Conservation (phyloP, 495 filamentous ascomycete species). For the Apodospora peruviana region DNA sequence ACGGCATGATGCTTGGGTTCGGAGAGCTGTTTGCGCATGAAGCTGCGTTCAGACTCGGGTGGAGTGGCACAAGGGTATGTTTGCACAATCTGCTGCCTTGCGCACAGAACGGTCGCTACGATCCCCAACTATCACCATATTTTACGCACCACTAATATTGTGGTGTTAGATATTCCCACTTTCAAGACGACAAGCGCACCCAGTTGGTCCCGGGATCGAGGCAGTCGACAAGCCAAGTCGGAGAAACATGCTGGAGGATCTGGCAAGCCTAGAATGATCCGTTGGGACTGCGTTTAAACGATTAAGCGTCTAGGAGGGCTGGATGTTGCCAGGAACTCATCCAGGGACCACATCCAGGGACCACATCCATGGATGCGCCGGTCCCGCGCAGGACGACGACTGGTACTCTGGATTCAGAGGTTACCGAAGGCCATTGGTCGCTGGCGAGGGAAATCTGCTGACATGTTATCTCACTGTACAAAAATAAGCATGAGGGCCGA, state of each 20-base stretch:
- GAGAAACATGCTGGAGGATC: conserved; percentile 33
- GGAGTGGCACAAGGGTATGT: conserved; percentile 86
- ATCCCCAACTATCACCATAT: background rate
- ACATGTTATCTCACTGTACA: no score
- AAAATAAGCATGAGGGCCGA: no score
- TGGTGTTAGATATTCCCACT: conserved; percentile 43
- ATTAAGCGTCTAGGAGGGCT: background rate
- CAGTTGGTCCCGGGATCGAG: conserved; percentile 51
- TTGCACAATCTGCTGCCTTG: background rate
- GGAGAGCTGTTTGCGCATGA: conserved; percentile 96
- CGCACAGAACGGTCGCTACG: background rate
- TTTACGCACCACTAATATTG: conserved; percentile 4
- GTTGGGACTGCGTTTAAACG: background rate
- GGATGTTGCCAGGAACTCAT: no score
- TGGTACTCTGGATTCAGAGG: no score
- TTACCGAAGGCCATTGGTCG: no score
- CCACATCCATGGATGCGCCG: no score
- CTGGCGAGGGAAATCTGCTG: no score
- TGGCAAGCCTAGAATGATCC: conserved; percentile 46
- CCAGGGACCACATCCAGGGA: no score
- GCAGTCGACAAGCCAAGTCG: conserved; percentile 34
- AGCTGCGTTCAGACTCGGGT: conserved; percentile 84
- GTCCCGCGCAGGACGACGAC: no score
- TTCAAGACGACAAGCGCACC: conserved; percentile 35
- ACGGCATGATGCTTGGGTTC: conserved; percentile 97